Conservation (phyloP, 441 rosid species). For the Flueggea neowawraea region DNA sequence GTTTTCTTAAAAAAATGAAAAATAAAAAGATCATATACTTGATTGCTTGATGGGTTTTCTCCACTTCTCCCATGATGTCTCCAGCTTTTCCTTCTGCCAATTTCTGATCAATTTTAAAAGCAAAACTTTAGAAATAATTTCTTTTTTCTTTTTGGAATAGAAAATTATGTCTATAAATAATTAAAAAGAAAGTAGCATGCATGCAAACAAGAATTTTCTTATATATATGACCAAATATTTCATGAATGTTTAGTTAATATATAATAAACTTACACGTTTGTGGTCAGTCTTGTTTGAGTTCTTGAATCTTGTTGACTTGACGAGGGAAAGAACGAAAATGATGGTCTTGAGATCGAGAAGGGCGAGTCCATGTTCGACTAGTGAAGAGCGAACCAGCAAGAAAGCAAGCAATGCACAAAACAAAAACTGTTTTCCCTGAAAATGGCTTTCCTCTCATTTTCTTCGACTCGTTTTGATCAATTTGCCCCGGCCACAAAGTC, state of each 20-base stretch:
- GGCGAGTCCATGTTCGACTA: slow-evolving; percentile 37
- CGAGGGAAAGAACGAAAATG: slow-evolving; percentile 24
- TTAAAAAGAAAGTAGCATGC: too few species aligned
- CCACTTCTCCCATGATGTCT: slow-evolving; percentile 65
- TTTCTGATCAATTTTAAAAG: slow-evolving; percentile 31
- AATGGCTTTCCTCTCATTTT: slow-evolving; percentile 69
- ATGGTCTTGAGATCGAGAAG: slow-evolving; percentile 23
- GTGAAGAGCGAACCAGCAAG: slow-evolving; percentile 69
- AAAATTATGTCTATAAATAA: too few species aligned
- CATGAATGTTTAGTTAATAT: not conserved
- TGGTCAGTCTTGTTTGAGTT: slow-evolving; percentile 43
- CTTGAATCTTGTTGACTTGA: slow-evolving; percentile 21
- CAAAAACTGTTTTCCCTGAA: slow-evolving; percentile 57
- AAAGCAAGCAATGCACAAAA: slow-evolving; percentile 64
- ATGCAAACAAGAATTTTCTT: too few species aligned
- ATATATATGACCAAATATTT: not conserved
- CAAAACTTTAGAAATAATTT: not conserved
- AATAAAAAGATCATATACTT: slow-evolving; percentile 30
- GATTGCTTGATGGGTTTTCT: slow-evolving; percentile 67
- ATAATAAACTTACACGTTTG: slow-evolving; percentile 49
- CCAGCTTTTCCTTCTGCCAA: slow-evolving; percentile 49
- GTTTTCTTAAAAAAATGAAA: too few species aligned
- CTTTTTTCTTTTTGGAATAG: not conserved
- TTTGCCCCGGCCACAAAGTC: slow-evolving; percentile 7
- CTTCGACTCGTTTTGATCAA: slow-evolving; percentile 9